Base-by-base conservation (phyloP, 768 basidiomycete genomes). In the Tylopilus plumbeoviolaceoides region DNA sequence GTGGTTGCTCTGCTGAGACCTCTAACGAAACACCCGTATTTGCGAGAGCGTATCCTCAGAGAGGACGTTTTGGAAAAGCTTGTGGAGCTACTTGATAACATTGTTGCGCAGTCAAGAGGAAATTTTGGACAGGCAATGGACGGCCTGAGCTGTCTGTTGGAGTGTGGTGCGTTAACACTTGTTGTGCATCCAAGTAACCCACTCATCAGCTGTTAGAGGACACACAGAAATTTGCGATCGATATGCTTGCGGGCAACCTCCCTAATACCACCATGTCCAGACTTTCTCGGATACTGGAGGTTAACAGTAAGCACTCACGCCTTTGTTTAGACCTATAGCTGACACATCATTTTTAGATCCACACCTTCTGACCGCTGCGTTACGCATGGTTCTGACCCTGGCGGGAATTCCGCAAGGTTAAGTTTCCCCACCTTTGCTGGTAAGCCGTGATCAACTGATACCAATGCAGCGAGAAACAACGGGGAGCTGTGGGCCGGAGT, bases 91-190 rank as follows among this genome's bases (percentile, higher is more conserved):
- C 41, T 65, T 2, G 64, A 63, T 27, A 27, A 0, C 20, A 51
- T 55, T 7, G 9, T 59, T 33, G 11, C 4, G 2, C 27, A 44
- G 12, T 39, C 30, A 0, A 51, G 23, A 15, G 47, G 43, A 4
- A 54, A 59, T 42, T 59, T 63, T 30, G 47, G 44, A 23, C 59
- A 59, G 18, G 64, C 54, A 17, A 66, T 65, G 64, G 62, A 64
- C 4, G 52, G 55, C 12, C 33, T 65, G 42, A 55, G 11, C 17
- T 61, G 50, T 36, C 31, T 64, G 20, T 42, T 63, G 53, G 44
- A 53, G 15, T 63, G 56, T 12, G 49, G 64, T 65, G 7, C 33
- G 61, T 54, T 33, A 8, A 2, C 41, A 18, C 11, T 33, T 4
- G 14, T 31, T 23, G 0, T 40, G 44, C n/a, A 33, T 38, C 14